phyloP scores from a whole-genome alignment of 2,329 filamentous ascomycete species.

The Diaporthe vexans region DNA sequence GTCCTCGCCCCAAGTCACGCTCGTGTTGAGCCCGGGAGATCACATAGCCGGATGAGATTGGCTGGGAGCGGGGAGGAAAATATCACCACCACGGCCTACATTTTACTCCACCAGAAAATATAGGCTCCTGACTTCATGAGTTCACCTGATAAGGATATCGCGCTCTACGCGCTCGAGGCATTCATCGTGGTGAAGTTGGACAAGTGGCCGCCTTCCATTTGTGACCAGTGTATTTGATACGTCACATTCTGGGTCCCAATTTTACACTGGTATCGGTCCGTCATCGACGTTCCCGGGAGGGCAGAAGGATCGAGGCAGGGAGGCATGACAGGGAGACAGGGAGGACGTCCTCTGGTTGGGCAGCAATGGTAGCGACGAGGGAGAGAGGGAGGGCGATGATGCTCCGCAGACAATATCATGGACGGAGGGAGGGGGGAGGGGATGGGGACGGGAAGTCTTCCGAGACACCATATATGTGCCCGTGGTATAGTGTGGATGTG shows the following conservation, averaged over 20 bases:
- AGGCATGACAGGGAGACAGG: neutral
- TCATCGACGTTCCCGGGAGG: neutral
- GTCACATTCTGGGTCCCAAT: conserved; percentile 27
- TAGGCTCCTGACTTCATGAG: neutral
- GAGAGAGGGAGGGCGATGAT: conserved; percentile 7
- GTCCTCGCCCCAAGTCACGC: neutral
- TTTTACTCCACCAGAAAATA: neutral
- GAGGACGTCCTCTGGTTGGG: neutral
- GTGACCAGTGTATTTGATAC: conserved; percentile 29
- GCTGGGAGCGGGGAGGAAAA: neutral
- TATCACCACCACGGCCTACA: conserved; percentile 13
- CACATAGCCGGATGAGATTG: conserved; percentile 7
- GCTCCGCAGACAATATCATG: conserved; percentile 19
- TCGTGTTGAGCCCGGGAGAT: neutral
- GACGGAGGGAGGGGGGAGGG: conserved; percentile 4
- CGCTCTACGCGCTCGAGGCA: neutral
- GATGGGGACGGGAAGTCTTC: conserved; percentile 24
- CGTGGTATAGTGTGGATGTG: conserved; percentile 28
- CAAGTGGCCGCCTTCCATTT: conserved; percentile 16
- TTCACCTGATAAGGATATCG: neutral
- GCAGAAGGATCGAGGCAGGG: conserved; percentile 12
- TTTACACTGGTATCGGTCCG: conserved; percentile 3
- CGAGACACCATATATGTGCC: conserved; percentile 32
- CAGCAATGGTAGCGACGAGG: neutral
- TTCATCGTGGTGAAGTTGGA: neutral